A percentile compares a stretch with the other conserved stretches of the same genome.
phyloP scores from a whole-genome alignment of 805 yeast species.

The Candida odintsovae region DNA sequence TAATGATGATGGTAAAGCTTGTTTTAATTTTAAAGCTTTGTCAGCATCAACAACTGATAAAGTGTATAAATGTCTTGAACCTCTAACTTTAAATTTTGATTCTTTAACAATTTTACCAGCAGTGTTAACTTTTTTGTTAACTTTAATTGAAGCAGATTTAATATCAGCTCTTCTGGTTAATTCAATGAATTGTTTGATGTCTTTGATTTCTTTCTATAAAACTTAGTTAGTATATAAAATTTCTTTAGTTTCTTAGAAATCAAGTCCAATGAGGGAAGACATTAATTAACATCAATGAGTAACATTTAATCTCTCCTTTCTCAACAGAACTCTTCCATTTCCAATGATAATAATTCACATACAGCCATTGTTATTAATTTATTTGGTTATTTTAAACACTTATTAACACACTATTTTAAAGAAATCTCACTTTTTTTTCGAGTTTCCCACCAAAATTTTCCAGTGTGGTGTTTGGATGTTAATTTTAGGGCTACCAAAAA shows the following conservation, averaged over 20 bases:
- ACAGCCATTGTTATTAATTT: constrained; percentile 18
- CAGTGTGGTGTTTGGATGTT: constrained; percentile 12
- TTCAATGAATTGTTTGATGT: constrained; percentile 96
- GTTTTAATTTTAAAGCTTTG: constrained; percentile 96
- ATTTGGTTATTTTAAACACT: neutral
- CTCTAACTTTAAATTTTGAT: constrained; percentile 99
- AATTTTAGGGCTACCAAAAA: too few species aligned
- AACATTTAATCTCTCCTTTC: too few species aligned
- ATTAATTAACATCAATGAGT: too few species aligned
- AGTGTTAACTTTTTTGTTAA: constrained; percentile 77
- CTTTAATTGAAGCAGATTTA: constrained; percentile 88
- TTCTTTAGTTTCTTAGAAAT: too few species aligned
- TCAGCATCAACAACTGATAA: constrained; percentile 90
- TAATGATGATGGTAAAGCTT: constrained; percentile 94
- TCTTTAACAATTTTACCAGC: constrained; percentile 82
- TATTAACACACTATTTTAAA: neutral
- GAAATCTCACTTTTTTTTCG: too few species aligned
- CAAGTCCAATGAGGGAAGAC: too few species aligned
- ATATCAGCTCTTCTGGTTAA: constrained; percentile 96
- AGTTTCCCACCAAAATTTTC: constrained; percentile 8
- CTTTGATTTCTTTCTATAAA: constrained; percentile 67
- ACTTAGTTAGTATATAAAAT: constrained; percentile 8
- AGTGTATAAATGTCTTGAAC: constrained; percentile 91
- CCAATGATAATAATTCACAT: neutral
- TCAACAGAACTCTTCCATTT: too few species aligned